Percentiles rank a stretch among this genome's conserved stretches.
Evolutionary conservation across 148 eudicot genomes (phyloP).

Genomic region (Arbutus unedo): DNA sequence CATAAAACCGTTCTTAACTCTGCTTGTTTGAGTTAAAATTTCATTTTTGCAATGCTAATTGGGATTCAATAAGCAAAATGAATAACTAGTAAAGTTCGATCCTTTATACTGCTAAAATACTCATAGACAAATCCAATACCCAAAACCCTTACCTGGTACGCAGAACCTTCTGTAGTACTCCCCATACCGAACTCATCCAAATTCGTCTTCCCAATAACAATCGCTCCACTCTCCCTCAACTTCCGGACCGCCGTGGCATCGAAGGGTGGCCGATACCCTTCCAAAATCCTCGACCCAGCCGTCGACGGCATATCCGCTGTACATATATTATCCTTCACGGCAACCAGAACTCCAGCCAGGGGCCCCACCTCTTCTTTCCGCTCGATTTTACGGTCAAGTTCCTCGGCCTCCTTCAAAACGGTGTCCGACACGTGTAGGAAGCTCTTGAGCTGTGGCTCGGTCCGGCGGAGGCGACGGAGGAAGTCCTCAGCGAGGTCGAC

Average conservation of each 20-base stretch:
- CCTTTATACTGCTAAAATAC: neutral
- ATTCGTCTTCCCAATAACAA: conserved; percentile 95
- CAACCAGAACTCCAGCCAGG: conserved; percentile 78
- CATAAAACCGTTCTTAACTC: neutral
- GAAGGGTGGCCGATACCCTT: conserved; percentile 65
- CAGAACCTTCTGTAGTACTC: conserved; percentile 86
- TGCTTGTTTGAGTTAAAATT: neutral
- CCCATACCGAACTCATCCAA: conserved; percentile 99
- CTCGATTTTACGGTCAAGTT: conserved; percentile 54
- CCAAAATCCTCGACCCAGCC: conserved; percentile 74
- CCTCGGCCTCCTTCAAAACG: conserved; percentile 50
- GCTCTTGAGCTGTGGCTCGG: conserved; percentile 65
- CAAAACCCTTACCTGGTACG: conserved; percentile 60
- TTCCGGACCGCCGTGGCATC: conserved; percentile 87
- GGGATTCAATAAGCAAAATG: neutral
- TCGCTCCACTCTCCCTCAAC: conserved; percentile 70
- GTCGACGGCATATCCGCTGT: conserved; percentile 80
- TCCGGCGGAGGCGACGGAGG: conserved; percentile 52
- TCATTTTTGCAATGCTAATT: neutral
- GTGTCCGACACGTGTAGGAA: conserved; percentile 60
- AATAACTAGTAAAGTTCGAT: neutral
- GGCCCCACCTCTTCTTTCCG: conserved; percentile 60
- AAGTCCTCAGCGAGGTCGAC: conserved; percentile 55
- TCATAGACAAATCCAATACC: neutral
- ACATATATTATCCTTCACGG: conserved; percentile 89